Evolutionary conservation across 768 basidiomycete genomes (phyloP), one percentile per base, ranked within the genome.

Genomic region (Russula ochroleuca): DNA sequence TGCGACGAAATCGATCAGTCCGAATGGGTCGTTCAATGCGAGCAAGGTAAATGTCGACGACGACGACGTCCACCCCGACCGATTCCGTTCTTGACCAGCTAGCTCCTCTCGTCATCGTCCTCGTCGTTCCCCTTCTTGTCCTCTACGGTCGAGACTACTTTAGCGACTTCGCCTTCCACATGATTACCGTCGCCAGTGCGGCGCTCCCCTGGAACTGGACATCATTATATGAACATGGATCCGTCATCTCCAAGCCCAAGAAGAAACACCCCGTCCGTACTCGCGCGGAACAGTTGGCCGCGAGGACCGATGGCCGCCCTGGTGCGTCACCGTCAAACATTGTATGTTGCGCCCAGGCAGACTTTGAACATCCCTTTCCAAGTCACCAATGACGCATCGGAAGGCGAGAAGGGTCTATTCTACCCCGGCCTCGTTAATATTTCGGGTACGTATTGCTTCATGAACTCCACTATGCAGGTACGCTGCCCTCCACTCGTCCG

Each of bases 391-490:
- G 23, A 9, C 8, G 21, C 31, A 2, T 13, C 11, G 38, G 54
- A 58, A 43, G 47, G 49, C 19, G 67, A 69, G 49, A 68, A 69
- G 59, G 69, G 80, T 17, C 79, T 80, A 23, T 81, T 85, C 69
- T 97, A 92, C 74, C 90, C 94, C 2, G 95, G 95, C 0, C 86
- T 98, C 55, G 90, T 97, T 71, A 98, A 98, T 70, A 88, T 95
- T 41, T 95, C 94, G 10, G 95, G 95, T 13, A 96, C 94, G 57
- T 91, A 96, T 68, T 98, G 96, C 72, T 98, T 97, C 78, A 91
- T 98, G 86, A 96, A 98, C 73, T 94, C 96, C 14, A 94, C 94
- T 3, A 78, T 98, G 11, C 96, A 98, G 83, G 92, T 83, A 21
- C 19, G 62, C 51, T 15, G 53, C 48, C 57, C 52, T 13, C 28